phyloP scores from a whole-genome alignment of 2,329 filamentous ascomycete species.

The Aspergillus fijiensis region DNA sequence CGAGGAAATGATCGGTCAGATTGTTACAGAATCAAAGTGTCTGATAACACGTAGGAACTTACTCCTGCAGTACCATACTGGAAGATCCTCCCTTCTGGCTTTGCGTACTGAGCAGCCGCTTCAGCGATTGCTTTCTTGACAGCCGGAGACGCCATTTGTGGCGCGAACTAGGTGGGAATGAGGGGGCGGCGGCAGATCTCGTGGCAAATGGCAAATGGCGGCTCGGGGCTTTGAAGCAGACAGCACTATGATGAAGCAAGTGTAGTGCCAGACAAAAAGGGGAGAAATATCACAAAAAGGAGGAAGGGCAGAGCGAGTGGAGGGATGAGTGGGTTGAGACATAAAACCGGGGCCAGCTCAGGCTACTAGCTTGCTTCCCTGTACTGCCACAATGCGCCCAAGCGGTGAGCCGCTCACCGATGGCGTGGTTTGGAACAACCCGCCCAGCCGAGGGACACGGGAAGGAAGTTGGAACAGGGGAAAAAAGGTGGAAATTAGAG shows the following conservation, averaged over 20 bases:
- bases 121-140: slow-evolving; percentile 47
- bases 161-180: slow-evolving; percentile 20
- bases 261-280: slow-evolving; percentile 9
- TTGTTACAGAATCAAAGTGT: slow-evolving; percentile 10
- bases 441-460: neutral
- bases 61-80: slow-evolving; percentile 63
- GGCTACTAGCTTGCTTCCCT: slow-evolving; percentile 7
- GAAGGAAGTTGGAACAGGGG: neutral
- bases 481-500: neutral
- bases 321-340: slow-evolving; percentile 5
- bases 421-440: neutral
- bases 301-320: slow-evolving; percentile 6
- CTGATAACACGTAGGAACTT: slow-evolving; percentile 34
- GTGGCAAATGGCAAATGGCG: neutral
- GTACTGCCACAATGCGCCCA: slow-evolving; percentile 18
- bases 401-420: slow-evolving; percentile 20
- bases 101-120: slow-evolving; percentile 50
- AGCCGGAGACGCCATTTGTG: slow-evolving; percentile 44
- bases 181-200: neutral
- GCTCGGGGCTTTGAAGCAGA: neutral
- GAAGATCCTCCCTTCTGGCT: slow-evolving; percentile 53
- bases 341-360: slow-evolving; percentile 5
- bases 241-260: slow-evolving; percentile 8
- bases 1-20: slow-evolving; percentile 12
- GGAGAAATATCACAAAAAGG: slow-evolving; percentile 12